Evolutionary conservation across 2,329 filamentous ascomycete genomes (phyloP).

Genomic region (Paecilomyces sp.): DNA sequence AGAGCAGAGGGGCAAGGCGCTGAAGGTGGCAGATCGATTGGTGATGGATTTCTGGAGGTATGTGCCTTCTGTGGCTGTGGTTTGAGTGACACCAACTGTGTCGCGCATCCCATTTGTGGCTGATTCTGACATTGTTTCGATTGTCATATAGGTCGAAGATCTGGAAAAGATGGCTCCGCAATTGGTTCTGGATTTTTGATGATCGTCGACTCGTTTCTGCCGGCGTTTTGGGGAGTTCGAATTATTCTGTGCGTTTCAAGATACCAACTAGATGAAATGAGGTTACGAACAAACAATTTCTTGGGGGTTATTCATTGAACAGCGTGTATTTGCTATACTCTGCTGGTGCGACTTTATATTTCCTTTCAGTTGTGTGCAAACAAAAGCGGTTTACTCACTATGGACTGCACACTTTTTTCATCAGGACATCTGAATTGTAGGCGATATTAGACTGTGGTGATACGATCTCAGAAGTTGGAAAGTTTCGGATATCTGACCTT

Average conservation of each 20-base stretch:
- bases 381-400: too few relatives aligned
- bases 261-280: neutral
- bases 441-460: neutral
- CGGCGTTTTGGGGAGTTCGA: neutral
- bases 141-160: neutral
- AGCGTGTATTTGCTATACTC: neutral
- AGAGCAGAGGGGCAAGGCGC: constrained; percentile 42
- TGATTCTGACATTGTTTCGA: neutral
- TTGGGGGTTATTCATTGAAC: neutral
- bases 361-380: neutral
- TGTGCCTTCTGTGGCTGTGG: constrained; percentile 20
- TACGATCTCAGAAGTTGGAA: neutral
- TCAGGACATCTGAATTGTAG: too few relatives aligned
- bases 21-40: constrained; percentile 25
- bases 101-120: neutral
- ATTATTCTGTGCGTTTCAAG: neutral
- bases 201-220: neutral
- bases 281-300: neutral
- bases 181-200: neutral
- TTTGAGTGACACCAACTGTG: neutral
- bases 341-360: neutral
- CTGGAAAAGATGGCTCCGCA: neutral
- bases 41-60: constrained; percentile 65
- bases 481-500: neutral
- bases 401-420: too few relatives aligned